These are phyloP conservation scores for Gastrodia elata DNA, from an alignment of 106 monocot genomes.

Conservation along the genomic window DNA sequence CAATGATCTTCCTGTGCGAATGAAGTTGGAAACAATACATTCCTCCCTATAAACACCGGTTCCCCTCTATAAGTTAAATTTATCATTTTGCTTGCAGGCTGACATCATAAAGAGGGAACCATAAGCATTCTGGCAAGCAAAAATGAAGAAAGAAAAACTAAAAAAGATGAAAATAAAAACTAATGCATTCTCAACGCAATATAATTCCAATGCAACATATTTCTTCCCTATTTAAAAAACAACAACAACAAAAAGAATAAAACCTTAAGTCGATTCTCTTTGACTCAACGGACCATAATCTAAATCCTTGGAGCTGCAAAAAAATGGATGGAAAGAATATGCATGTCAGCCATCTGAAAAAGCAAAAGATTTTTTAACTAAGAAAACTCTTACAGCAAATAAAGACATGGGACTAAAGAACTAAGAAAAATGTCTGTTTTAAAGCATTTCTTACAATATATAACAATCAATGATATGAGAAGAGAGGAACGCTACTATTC, in stretches of 20 bases:
- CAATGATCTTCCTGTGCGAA: too few relatives aligned
- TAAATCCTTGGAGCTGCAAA: conserved; percentile 15
- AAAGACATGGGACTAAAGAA: background rate
- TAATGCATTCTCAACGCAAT: background rate
- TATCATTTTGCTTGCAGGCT: background rate
- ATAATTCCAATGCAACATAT: background rate
- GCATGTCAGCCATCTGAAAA: background rate
- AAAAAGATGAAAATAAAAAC: background rate
- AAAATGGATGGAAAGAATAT: background rate
- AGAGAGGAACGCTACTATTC: background rate
- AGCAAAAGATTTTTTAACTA: background rate
- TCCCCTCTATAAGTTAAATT: too few relatives aligned
- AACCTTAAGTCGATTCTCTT: background rate
- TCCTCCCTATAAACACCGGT: too few relatives aligned
- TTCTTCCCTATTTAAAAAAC: background rate
- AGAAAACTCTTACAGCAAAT: background rate
- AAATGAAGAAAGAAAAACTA: background rate
- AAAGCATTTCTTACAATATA: background rate
- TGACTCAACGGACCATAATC: background rate
- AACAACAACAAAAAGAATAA: background rate
- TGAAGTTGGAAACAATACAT: background rate
- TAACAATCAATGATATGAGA: background rate
- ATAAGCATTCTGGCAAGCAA: background rate
- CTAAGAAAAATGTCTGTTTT: background rate
- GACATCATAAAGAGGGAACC: background rate